Base-by-base conservation (phyloP, 306 rosid species). In the Malus sieversii region DNA sequence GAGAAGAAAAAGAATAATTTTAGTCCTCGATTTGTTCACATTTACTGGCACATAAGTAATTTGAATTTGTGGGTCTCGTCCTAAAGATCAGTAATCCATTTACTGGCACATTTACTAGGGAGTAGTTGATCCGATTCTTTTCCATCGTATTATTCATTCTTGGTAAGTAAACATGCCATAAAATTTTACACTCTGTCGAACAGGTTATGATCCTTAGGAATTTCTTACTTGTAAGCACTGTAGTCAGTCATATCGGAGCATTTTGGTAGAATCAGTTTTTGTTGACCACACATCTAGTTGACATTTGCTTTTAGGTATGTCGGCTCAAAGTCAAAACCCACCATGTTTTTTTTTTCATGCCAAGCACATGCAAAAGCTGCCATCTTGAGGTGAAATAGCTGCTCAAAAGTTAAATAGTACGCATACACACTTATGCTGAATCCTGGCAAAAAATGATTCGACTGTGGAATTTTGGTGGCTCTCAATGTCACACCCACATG, bases 311-410 rank as follows among this genome's bases (percentile, higher is more conserved):
- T 32, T 35, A 18, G 70, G 48, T 19, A 20, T 10, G n/a, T 35
- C 4, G 48, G 70, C 70, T 42, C 29, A 40, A 60, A 73, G 82
- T 82, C 82, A 77, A 82, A 66, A 30, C 59, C 82, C 66, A 57
- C 75, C 71, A 20, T 19, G 73, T 57, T 58, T 66, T 70, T 68
- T 45, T 15, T 38, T 33, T 48, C 74, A 80, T 65, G 80, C 63
- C 68, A 71, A 57, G 84, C 75, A 76, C 78, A 76, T 58, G 11
- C 44, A 15, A 80, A 70, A 75, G 68, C 75, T 48, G 79, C 75
- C 64, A 46, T 46, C 46, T 70, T 57, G 10, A 70, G 67, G 71
- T 68, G 83, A 48, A 79, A n/a, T 27, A 10, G 52, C 59, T 5
- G 32, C 68, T 65, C 20, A 45, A 67, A 33, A 71, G 66, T 72